Conservation (phyloP, 2,329 filamentous ascomycete species). For the Coniochaeta hoffmannii region DNA sequence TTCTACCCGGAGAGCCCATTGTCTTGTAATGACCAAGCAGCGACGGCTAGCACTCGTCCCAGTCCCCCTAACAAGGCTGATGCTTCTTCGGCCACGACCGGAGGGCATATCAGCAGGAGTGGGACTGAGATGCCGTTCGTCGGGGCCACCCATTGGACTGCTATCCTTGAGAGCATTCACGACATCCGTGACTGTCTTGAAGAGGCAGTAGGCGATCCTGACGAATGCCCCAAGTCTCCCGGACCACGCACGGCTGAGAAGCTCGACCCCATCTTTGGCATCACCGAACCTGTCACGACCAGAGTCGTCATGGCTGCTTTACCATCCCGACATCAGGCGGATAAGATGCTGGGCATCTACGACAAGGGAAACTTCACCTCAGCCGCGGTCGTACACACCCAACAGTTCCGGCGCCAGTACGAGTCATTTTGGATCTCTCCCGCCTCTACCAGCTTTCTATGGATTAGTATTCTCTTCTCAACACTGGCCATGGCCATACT, state of each 20-base stretch:
- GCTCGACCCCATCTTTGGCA: constrained; percentile 26
- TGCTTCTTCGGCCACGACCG: constrained; percentile 2
- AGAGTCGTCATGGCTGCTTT: constrained; percentile 24
- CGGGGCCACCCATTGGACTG: constrained; percentile 32
- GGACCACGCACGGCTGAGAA: constrained; percentile 9
- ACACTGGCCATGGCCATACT: constrained; percentile 32
- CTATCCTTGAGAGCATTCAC: constrained; percentile 33
- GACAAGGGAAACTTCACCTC: constrained; percentile 31
- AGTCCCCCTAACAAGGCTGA: constrained; percentile 4
- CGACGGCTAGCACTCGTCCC: background rate
- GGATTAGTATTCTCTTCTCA: constrained; percentile 44
- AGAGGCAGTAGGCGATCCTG: constrained; percentile 1
- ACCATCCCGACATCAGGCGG: constrained; percentile 27
- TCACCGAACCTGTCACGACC: constrained; percentile 18
- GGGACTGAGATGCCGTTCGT: constrained; percentile 18
- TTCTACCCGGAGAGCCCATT: background rate
- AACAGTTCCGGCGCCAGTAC: constrained; percentile 40
- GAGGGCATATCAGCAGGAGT: constrained; percentile 6
- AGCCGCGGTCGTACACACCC: constrained; percentile 29
- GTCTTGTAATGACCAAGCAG: background rate
- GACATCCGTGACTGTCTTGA: constrained; percentile 30
- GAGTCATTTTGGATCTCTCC: constrained; percentile 38
- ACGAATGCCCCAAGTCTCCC: background rate
- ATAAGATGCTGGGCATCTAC: constrained; percentile 28
- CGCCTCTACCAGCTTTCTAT: constrained; percentile 31